phyloP scores from a whole-genome alignment of 176 grass and related monocot species.

The Alopecurus myosuroides region DNA sequence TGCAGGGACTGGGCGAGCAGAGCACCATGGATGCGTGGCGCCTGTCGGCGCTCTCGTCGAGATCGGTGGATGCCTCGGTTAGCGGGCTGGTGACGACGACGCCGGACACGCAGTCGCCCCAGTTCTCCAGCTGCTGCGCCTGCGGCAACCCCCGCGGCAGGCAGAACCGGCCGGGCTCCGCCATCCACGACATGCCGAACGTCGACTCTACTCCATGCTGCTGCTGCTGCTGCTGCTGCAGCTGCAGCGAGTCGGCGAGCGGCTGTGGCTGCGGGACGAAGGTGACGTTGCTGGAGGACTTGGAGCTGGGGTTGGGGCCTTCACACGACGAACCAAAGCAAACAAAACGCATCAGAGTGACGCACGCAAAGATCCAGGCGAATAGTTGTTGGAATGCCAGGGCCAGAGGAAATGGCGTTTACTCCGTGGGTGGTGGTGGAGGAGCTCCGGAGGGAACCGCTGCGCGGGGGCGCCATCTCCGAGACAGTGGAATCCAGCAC shows the following conservation, averaged over 20 bases:
- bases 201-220: conserved; percentile 9
- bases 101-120: conserved; percentile 75
- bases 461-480: conserved; percentile 58
- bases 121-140: conserved; percentile 60
- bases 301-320: conserved; percentile 82
- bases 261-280: conserved; percentile 17
- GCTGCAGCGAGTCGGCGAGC: conserved; percentile 32
- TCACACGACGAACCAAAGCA: not conserved
- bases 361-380: not conserved
- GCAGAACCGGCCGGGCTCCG: conserved; percentile 23
- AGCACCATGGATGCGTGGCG: not conserved
- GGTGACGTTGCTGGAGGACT: conserved; percentile 77
- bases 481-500: conserved; percentile 56
- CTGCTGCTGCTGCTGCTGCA: not conserved
- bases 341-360: not conserved
- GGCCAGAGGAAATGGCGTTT: not conserved
- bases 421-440: conserved; percentile 56
- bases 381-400: conserved; percentile 8
- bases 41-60: conserved; percentile 48
- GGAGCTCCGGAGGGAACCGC: conserved; percentile 43
- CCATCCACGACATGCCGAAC: conserved; percentile 52
- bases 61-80: conserved; percentile 64
- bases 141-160: conserved; percentile 23
- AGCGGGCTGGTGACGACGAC: conserved; percentile 55
- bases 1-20: not conserved